phyloP scores from a whole-genome alignment of 768 basidiomycete species.

The Mycena chlorophos region DNA sequence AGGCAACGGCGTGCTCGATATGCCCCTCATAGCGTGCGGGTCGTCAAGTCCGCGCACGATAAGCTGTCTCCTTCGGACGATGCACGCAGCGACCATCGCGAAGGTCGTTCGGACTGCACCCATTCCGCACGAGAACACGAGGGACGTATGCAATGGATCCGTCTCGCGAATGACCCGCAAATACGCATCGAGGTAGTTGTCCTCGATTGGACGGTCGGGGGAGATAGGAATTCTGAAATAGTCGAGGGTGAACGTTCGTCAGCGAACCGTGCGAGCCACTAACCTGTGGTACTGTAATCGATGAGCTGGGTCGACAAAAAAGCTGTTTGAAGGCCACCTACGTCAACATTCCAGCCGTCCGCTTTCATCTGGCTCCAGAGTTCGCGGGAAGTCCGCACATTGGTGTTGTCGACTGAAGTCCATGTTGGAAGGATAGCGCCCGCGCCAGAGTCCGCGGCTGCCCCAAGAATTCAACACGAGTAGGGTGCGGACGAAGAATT shows the following conservation, averaged over 20 bases:
- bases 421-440: slow-evolving; percentile 89
- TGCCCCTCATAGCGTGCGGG: slow-evolving; percentile 60
- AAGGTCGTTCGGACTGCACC: slow-evolving; percentile 96
- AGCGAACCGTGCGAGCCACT: background rate
- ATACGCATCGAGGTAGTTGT: slow-evolving; percentile 96
- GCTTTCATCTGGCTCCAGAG: slow-evolving; percentile 77
- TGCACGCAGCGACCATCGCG: slow-evolving; percentile 91
- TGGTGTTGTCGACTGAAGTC: slow-evolving; percentile 82
- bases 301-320: slow-evolving; percentile 14
- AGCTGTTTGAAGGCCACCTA: slow-evolving; percentile 34
- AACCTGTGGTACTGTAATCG: slow-evolving; percentile 73
- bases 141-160: slow-evolving; percentile 76
- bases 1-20: slow-evolving; percentile 4
- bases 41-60: slow-evolving; percentile 68
- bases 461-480: slow-evolving; percentile 20
- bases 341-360: slow-evolving; percentile 92
- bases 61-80: slow-evolving; percentile 79
- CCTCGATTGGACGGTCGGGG: slow-evolving; percentile 90
- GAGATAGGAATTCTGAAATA: slow-evolving; percentile 84
- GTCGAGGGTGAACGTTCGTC: background rate
- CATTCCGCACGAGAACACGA: slow-evolving; percentile 97
- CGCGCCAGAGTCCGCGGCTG: slow-evolving; percentile 61
- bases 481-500: background rate
- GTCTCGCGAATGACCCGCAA: slow-evolving; percentile 74
- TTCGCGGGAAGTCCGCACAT: slow-evolving; percentile 86